These are phyloP conservation scores for Protomyces inundatus DNA, from an alignment of 1,139 yeast genomes.

Conservation along the genomic window DNA sequence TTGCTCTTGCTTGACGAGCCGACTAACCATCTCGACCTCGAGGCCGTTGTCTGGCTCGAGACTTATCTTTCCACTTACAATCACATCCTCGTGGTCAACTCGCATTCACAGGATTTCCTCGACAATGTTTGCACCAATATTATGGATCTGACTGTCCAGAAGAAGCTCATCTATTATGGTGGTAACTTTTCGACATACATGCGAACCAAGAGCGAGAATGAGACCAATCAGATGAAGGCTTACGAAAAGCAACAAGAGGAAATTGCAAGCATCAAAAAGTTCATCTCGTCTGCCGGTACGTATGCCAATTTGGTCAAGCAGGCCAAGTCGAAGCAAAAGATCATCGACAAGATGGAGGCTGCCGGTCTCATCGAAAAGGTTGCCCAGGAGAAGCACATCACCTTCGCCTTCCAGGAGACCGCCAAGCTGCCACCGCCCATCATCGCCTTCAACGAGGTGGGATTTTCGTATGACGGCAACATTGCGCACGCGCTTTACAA, in stretches of 20 bases:
- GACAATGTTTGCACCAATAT: conserved; percentile 97
- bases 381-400: conserved; percentile 84
- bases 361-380: conserved; percentile 95
- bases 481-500: conserved; percentile 84
- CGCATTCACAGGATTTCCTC: conserved; percentile 98
- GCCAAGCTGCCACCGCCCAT: conserved; percentile 99
- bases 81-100: conserved; percentile 85
- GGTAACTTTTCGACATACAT: conserved; percentile 97
- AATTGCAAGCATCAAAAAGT: conserved; percentile 95
- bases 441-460: conserved; percentile 78
- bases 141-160: conserved; percentile 88
- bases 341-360: conserved; percentile 99
- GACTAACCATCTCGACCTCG: conserved; percentile 98
- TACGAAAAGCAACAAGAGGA: conserved; percentile 80
- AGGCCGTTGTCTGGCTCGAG: conserved; percentile 97
- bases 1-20: conserved; percentile 89
- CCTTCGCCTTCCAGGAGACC: conserved; percentile 90
- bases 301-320: conserved; percentile 97
- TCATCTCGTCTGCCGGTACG: conserved; percentile 99
- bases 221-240: conserved; percentile 97
- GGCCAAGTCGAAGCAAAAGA: conserved; percentile 99
- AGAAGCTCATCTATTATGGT: conserved; percentile 70
- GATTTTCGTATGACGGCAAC: conserved; percentile 86
- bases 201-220: conserved; percentile 90
- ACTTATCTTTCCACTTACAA: conserved; percentile 93